phyloP scores from a whole-genome alignment of 352 stramenopile species.

The Thalassiosira hispida region DNA sequence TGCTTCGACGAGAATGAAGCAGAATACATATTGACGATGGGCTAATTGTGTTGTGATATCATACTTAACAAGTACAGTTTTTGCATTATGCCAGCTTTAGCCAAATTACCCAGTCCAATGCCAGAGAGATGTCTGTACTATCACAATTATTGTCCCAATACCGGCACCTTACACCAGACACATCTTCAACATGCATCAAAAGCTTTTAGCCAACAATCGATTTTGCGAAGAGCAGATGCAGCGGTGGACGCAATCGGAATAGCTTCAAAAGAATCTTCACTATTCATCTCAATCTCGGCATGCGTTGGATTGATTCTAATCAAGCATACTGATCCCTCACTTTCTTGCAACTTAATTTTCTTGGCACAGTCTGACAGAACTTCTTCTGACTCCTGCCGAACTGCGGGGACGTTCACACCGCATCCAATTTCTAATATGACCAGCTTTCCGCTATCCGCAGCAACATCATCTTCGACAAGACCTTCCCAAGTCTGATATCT shows the following conservation, averaged over 20 bases:
- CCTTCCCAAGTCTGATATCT: conserved; percentile 53
- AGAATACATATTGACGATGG: neutral
- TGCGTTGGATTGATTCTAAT: conserved; percentile 59
- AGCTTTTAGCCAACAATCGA: conserved; percentile 32
- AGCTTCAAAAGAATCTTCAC: conserved; percentile 7
- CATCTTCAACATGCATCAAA: conserved; percentile 13
- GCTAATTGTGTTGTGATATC: too few species aligned
- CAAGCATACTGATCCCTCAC: conserved; percentile 36
- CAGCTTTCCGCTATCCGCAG: conserved; percentile 19
- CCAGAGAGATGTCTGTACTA: too few species aligned
- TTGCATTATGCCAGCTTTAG: too few species aligned
- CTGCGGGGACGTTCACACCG: conserved; percentile 46
- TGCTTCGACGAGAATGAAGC: conserved; percentile 4
- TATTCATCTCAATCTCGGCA: conserved; percentile 18
- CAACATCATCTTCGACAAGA: conserved; percentile 40
- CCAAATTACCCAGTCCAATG: too few species aligned
- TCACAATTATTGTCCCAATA: too few species aligned
- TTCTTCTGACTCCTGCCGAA: conserved; percentile 45
- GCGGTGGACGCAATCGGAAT: conserved; percentile 44
- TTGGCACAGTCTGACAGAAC: conserved; percentile 38
- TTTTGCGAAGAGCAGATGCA: conserved; percentile 24
- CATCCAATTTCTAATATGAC: conserved; percentile 55
- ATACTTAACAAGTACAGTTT: too few species aligned
- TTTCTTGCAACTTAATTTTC: conserved; percentile 20
- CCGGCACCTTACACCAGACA: too few species aligned